A percentile compares a stretch with the other conserved stretches of the same genome.
Conservation (phyloP, 1,139 yeast species). For the Geotrichum citri-aurantii region DNA sequence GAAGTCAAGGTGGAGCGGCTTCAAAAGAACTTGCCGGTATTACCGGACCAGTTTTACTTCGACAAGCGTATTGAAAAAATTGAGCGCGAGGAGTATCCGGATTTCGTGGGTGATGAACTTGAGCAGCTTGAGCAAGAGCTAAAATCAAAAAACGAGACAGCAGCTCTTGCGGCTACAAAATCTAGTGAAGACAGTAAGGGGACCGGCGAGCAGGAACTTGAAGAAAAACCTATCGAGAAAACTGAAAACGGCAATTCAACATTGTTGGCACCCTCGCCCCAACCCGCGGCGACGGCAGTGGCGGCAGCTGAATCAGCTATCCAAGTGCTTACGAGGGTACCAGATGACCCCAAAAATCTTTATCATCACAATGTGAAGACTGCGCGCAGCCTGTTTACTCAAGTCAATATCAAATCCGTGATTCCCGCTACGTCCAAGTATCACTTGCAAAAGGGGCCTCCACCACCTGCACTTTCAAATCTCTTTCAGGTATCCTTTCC, state of each 20-base stretch:
- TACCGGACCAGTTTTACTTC: background rate
- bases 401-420: constrained; percentile 19
- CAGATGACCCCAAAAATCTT: background rate
- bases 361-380: background rate
- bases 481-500: constrained; percentile 31
- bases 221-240: background rate
- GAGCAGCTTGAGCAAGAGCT: background rate
- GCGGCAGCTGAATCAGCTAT: background rate
- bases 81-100: background rate
- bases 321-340: background rate
- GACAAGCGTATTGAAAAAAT: background rate
- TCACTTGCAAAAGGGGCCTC: constrained; percentile 26
- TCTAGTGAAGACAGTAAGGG: background rate
- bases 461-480: constrained; percentile 28
- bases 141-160: background rate
- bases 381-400: background rate
- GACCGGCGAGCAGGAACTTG: background rate
- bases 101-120: background rate
- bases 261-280: background rate
- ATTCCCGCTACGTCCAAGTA: constrained; percentile 26
- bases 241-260: background rate
- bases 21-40: background rate
- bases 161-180: background rate
- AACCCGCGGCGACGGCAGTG: background rate
- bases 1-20: background rate